These are phyloP conservation scores for Mycena albidolilacea DNA, from an alignment of 768 basidiomycete genomes.

Conservation along the genomic window DNA sequence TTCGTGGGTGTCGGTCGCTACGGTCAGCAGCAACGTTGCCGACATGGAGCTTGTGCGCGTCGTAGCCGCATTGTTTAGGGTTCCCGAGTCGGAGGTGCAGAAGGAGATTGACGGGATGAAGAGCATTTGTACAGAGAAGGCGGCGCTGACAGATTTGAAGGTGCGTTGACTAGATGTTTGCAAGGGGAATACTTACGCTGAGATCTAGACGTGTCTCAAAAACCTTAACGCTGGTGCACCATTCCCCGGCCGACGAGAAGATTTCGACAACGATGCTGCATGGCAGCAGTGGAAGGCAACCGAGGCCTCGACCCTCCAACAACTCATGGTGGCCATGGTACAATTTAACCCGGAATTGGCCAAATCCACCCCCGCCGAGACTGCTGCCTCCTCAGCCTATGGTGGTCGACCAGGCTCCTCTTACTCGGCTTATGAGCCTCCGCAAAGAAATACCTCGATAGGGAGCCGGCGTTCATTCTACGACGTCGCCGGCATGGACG, in stretches of 20 bases:
- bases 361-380: constrained; percentile 78
- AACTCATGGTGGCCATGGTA: constrained; percentile 90
- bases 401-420: constrained; percentile 70
- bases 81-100: constrained; percentile 77
- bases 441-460: constrained; percentile 70
- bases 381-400: constrained; percentile 60
- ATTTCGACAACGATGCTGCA: constrained; percentile 87
- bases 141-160: constrained; percentile 91
- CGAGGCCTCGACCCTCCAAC: constrained; percentile 89
- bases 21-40: constrained; percentile 62
- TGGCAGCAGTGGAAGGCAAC: constrained; percentile 88
- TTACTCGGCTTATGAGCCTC: constrained; percentile 61
- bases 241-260: constrained; percentile 89
- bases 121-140: constrained; percentile 84
- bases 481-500: constrained; percentile 47
- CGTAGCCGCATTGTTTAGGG: constrained; percentile 81
- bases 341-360: constrained; percentile 90
- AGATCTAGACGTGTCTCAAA: constrained; percentile 85
- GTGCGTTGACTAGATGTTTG: constrained; percentile 52
- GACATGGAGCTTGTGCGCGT: constrained; percentile 86
- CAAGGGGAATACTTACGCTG: constrained; percentile 24
- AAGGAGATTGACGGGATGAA: constrained; percentile 79
- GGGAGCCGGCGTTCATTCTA: constrained; percentile 79
- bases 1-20: constrained; percentile 54
- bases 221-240: constrained; percentile 87